A percentile compares a stretch with the other conserved stretches of the same genome.
These are phyloP conservation scores for Alternaria brassicae DNA, from an alignment of 2,329 filamentous ascomycete species.

Conservation along the genomic window DNA sequence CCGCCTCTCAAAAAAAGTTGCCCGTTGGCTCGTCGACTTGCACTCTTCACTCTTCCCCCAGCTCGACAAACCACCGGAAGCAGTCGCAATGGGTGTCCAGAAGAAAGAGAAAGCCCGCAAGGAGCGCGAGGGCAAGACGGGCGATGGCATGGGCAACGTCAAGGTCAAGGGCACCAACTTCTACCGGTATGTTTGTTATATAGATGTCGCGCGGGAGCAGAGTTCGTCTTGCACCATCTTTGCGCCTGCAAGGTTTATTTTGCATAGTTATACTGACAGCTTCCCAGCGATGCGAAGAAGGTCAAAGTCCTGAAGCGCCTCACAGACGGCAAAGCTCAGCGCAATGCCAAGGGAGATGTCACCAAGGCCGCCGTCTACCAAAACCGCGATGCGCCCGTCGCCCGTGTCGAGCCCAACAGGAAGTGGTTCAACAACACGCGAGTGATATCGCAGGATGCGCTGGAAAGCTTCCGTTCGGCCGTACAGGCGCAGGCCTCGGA, in stretches of 20 bases:
- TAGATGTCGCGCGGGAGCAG: too few species aligned
- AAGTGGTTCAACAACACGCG: conserved; percentile 98
- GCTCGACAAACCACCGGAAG: conserved; percentile 11
- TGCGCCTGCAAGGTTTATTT: neutral
- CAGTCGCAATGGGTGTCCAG: conserved; percentile 75
- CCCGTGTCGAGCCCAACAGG: conserved; percentile 91
- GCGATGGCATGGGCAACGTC: conserved; percentile 90
- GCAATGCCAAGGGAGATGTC: conserved; percentile 84
- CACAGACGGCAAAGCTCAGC: conserved; percentile 83
- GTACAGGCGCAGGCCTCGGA: conserved; percentile 90
- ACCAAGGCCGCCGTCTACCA: conserved; percentile 85
- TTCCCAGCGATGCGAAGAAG: conserved; percentile 72
- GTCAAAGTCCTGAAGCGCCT: conserved; percentile 88
- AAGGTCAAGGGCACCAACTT: conserved; percentile 98
- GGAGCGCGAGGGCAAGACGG: conserved; percentile 81
- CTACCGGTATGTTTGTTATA: conserved; percentile 69
- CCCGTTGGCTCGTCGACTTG: conserved; percentile 9
- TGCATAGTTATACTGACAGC: neutral
- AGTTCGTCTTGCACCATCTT: neutral
- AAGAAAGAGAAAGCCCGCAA: conserved; percentile 91
- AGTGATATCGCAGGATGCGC: conserved; percentile 85
- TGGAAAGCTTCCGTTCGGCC: conserved; percentile 86
- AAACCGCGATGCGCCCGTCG: conserved; percentile 79
- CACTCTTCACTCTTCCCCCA: conserved; percentile 22
- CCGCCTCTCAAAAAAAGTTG: conserved; percentile 33